phyloP scores from a whole-genome alignment of 2,329 filamentous ascomycete genomes.

The Colletotrichum lindemuthianum region DNA sequence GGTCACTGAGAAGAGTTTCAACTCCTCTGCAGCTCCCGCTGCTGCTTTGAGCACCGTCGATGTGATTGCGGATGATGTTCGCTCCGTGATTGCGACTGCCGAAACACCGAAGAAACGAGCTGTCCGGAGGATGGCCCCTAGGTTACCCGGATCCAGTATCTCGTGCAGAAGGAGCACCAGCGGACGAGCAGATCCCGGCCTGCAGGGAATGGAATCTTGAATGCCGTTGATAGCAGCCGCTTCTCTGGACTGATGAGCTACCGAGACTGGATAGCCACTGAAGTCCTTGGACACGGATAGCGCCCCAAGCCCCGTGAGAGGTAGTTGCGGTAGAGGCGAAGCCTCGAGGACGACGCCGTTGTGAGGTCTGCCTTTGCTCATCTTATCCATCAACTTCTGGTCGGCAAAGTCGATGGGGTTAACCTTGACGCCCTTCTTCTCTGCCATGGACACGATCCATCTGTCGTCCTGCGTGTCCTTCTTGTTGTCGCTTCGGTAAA shows the following conservation, averaged over 20 bases:
- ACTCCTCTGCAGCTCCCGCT: slow-evolving; percentile 84
- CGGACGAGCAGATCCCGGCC: slow-evolving; percentile 65
- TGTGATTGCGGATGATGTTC: slow-evolving; percentile 78
- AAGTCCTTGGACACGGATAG: slow-evolving; percentile 50
- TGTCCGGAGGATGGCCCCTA: slow-evolving; percentile 88
- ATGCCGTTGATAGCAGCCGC: slow-evolving; percentile 79
- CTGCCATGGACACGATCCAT: slow-evolving; percentile 58
- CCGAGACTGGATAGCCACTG: slow-evolving; percentile 65
- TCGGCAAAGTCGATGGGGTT: slow-evolving; percentile 68
- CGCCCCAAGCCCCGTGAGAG: slow-evolving; percentile 67
- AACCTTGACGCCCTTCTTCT: slow-evolving; percentile 61
- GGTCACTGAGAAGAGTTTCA: slow-evolving; percentile 77
- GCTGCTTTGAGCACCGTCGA: slow-evolving; percentile 87
- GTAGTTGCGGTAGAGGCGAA: slow-evolving; percentile 80
- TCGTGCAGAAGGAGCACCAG: slow-evolving; percentile 80
- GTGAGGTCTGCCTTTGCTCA: slow-evolving; percentile 84
- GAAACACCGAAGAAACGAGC: slow-evolving; percentile 92
- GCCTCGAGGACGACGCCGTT: slow-evolving; percentile 91
- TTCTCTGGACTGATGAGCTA: slow-evolving; percentile 78
- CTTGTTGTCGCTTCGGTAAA: slow-evolving; percentile 70
- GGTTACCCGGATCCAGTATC: slow-evolving; percentile 86
- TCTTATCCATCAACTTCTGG: slow-evolving; percentile 80
- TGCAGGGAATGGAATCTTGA: slow-evolving; percentile 57
- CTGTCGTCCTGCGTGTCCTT: slow-evolving; percentile 58
- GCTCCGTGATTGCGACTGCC: slow-evolving; percentile 80